Evolutionary conservation across 2,329 filamentous ascomycete species (phyloP).

Genomic region (Pleoardoris graminearum): DNA sequence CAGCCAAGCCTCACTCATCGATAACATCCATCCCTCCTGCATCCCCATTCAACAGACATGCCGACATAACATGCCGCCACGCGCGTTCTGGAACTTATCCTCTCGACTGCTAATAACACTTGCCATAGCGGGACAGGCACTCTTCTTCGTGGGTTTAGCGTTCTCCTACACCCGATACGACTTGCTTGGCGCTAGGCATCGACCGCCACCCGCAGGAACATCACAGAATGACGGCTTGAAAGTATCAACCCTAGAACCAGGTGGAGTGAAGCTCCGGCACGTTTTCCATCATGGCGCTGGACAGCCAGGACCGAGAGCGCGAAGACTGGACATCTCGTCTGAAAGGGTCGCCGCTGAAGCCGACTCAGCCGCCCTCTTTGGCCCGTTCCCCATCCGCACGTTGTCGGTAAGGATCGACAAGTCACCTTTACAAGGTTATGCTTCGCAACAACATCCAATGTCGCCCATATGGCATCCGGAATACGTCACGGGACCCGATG

Average conservation of each 20-base stretch:
- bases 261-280: conserved; percentile 34
- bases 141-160: conserved; percentile 2
- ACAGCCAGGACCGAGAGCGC: conserved; percentile 36
- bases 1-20: conserved; percentile 11
- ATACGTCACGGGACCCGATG: conserved; percentile 35
- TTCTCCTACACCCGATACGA: not conserved
- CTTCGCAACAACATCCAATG: conserved; percentile 28
- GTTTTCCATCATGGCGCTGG: conserved; percentile 42
- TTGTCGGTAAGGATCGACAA: conserved; percentile 36
- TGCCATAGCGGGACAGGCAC: conserved; percentile 1
- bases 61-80: conserved; percentile 13
- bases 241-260: not conserved
- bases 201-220: conserved; percentile 5
- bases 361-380: conserved; percentile 27
- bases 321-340: conserved; percentile 36
- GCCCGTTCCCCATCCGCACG: conserved; percentile 37
- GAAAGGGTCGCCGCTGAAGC: conserved; percentile 25
- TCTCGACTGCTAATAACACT: not conserved
- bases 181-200: conserved; percentile 7
- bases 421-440: conserved; percentile 22
- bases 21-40: conserved; percentile 7
- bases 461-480: conserved; percentile 37
- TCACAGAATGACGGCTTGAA: conserved; percentile 3
- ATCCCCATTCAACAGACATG: conserved; percentile 11
- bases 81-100: conserved; percentile 3